Evolutionary conservation across 1,284 basidiomycete genomes (phyloP).

Genomic region (Cystobasidiaceae sp.): DNA sequence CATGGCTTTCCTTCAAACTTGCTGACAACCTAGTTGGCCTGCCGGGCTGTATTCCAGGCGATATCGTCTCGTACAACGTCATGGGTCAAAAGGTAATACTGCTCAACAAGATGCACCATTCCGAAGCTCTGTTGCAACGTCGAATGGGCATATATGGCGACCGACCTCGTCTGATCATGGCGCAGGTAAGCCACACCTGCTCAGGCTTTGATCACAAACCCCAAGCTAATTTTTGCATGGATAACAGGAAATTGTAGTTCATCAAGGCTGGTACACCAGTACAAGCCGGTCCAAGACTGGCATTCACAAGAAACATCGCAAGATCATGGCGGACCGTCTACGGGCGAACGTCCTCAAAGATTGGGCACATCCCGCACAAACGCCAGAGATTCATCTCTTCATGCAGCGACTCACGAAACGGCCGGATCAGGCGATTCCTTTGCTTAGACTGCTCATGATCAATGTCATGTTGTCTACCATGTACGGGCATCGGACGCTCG

Average conservation of each 20-base stretch:
- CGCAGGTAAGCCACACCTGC: too few species aligned
- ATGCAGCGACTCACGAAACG: neutral
- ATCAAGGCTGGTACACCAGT: constrained; percentile 6
- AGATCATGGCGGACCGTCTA: constrained; percentile 1
- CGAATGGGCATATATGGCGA: constrained; percentile 3
- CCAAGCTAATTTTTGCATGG: too few species aligned
- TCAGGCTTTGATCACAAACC: too few species aligned
- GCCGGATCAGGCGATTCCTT: neutral
- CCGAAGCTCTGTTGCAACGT: neutral
- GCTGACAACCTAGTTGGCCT: neutral
- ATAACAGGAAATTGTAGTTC: neutral
- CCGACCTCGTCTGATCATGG: neutral
- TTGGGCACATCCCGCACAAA: constrained; percentile 7
- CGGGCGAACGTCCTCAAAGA: neutral
- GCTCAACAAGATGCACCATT: constrained; percentile 4
- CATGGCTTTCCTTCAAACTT: neutral
- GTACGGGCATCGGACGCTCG: neutral
- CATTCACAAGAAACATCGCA: constrained; percentile 3
- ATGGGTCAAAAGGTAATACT: constrained; percentile 8
- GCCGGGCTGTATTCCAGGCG: neutral
- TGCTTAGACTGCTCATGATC: neutral
- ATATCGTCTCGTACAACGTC: constrained; percentile 8
- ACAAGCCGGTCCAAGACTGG: neutral
- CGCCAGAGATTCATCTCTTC: constrained; percentile 5
- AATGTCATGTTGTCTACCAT: constrained; percentile 2